Evolutionary conservation across 495 filamentous ascomycete species (phyloP).

Genomic region (Umbilicaria muhlenbergii): DNA sequence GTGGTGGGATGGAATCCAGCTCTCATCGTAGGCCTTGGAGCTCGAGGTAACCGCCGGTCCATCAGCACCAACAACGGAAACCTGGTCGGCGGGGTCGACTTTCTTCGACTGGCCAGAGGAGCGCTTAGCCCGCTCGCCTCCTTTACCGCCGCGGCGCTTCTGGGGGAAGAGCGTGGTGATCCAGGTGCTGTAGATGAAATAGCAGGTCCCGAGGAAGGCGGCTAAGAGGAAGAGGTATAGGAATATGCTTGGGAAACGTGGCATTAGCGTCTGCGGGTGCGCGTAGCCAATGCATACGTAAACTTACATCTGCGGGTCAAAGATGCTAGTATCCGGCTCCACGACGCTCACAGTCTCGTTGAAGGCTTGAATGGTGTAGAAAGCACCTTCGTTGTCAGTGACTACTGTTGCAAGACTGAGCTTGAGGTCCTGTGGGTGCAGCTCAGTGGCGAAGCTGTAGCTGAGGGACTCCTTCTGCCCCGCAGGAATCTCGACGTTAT

Average conservation of each 20-base stretch:
- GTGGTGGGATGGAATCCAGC: slow-evolving; percentile 89
- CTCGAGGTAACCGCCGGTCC: slow-evolving; percentile 50
- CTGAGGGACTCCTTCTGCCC: slow-evolving; percentile 60
- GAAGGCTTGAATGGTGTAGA: slow-evolving; percentile 67
- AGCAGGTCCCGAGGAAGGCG: slow-evolving; percentile 61
- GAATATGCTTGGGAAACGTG: slow-evolving; percentile 53
- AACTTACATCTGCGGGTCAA: slow-evolving; percentile 90
- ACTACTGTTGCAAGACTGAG: slow-evolving; percentile 65
- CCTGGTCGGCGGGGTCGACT: slow-evolving; percentile 40
- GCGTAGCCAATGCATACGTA: neutral
- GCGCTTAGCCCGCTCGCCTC: slow-evolving; percentile 40
- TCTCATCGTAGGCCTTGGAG: slow-evolving; percentile 73
- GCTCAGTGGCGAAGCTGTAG: slow-evolving; percentile 77
- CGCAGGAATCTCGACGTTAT: slow-evolving; percentile 60
- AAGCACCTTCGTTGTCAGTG: slow-evolving; percentile 42
- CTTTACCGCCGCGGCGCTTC: slow-evolving; percentile 54
- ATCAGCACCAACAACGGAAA: slow-evolving; percentile 49
- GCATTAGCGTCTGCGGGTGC: slow-evolving; percentile 13
- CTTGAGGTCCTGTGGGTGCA: slow-evolving; percentile 80
- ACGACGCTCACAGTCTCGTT: slow-evolving; percentile 82
- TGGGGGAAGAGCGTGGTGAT: slow-evolving; percentile 93
- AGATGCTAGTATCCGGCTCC: slow-evolving; percentile 80
- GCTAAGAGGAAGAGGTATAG: slow-evolving; percentile 83
- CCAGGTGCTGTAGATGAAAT: slow-evolving; percentile 98
- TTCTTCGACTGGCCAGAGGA: slow-evolving; percentile 46